Conservation (phyloP, 2,329 filamentous ascomycete species). For the Fusarium dimerum region DNA sequence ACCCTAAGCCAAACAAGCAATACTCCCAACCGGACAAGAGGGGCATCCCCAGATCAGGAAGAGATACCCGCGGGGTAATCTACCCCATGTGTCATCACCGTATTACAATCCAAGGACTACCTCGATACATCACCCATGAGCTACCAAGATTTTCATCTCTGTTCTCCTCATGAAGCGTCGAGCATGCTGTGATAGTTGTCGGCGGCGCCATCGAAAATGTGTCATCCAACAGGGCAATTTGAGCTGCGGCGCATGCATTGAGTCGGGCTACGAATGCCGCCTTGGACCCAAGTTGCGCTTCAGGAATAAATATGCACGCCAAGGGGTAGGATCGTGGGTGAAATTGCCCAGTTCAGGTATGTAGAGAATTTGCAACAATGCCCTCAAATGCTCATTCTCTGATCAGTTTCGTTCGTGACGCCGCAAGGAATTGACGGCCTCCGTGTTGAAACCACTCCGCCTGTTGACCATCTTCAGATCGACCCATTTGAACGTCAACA, state of each 20-base stretch:
- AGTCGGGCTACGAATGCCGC: slow-evolving; percentile 10
- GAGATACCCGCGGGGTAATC: background rate
- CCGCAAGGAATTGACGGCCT: slow-evolving; percentile 1
- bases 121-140: background rate
- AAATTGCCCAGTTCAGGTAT: background rate
- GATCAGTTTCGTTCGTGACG: slow-evolving; percentile 3
- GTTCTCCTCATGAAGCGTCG: slow-evolving; percentile 11
- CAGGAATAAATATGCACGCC: slow-evolving; percentile 7
- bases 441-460: background rate
- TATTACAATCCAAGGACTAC: background rate
- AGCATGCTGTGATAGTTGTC: slow-evolving; percentile 12
- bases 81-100: background rate
- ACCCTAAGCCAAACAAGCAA: too few species aligned
- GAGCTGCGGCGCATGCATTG: slow-evolving; percentile 9
- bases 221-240: slow-evolving; percentile 7
- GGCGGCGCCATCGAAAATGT: slow-evolving; percentile 13
- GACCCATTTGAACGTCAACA: background rate
- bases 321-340: background rate
- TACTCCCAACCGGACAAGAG: background rate
- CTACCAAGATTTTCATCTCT: background rate
- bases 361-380: background rate
- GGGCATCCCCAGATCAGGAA: background rate
- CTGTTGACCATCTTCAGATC: background rate
- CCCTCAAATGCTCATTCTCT: background rate
- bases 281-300: slow-evolving; percentile 13